Evolutionary conservation across 2,329 filamentous ascomycete species (phyloP), one percentile per base, ranked within the genome.

Genomic region (Onygena corvina): DNA sequence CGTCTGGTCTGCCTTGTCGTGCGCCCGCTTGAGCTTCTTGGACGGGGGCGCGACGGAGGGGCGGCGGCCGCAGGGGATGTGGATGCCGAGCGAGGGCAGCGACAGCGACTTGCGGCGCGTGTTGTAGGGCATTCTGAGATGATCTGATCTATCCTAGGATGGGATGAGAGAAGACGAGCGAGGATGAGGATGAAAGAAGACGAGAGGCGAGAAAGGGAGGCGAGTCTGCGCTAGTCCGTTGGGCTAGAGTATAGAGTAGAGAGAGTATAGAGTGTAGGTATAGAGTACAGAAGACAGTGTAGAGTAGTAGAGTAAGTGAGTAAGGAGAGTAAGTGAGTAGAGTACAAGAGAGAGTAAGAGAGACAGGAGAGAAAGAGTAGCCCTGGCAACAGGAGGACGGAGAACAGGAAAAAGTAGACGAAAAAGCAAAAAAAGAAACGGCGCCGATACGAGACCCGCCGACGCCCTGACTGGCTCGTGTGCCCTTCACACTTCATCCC

Each of bases 61-160:
- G 59, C 77, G 76, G 57, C 73, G 69, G 55, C 71, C 64, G 62
- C 76, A 75, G 49, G 80, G 80, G 48, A 95, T 75, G 61, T 92
- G 86, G 60, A 96, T 94, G 65, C 92, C 92, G 61, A 96, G 77
- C 58, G 88, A 93, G 53, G 87, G 85, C 62, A 96, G 75, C 54
- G 89, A 95, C 58, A 98, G 74, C 63, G 88, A 94, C 75, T 96
- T 96, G 69, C 89, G 83, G 70, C 90, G 85, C 58, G 90, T 96
- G 70, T 95, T 94, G 76, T 95, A 95, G 64, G 84, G 84, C 87
- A 94, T 94, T 61, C 59, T 71, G 60, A 27, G 47, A 48, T 27
- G 40, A 44, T 23, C 23, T 44, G 45, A n/a, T n/a, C 7, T n/a
- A 31, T 7, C 8, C 7, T n/a, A 31, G n/a, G 30, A 31, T 48